A percentile compares a stretch with the other conserved stretches of the same genome.
phyloP scores from a whole-genome alignment of 228 moss, liverwort and hornwort species.

The Sphagnum magellanicum region DNA sequence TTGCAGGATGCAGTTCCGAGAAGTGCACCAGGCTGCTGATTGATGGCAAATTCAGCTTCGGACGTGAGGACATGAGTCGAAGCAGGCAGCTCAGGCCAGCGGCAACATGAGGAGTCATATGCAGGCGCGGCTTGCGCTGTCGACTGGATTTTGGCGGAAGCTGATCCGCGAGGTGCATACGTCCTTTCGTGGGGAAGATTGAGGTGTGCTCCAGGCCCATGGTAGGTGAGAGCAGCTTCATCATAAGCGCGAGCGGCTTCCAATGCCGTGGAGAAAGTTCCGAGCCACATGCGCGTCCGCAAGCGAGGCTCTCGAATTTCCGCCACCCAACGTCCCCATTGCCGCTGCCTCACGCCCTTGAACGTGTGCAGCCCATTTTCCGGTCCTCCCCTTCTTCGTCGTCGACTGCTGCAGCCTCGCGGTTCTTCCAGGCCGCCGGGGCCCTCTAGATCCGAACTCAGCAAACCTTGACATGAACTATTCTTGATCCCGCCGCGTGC shows the following conservation, averaged over 20 bases:
- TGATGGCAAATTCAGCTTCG: not conserved
- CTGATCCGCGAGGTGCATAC: not conserved
- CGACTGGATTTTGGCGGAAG: no score
- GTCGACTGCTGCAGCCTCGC: no score
- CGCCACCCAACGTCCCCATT: constrained; percentile 77
- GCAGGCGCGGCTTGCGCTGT: not conserved
- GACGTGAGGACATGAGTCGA: not conserved
- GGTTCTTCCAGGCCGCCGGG: no score
- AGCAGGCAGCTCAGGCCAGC: not conserved
- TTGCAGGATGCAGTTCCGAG: not conserved
- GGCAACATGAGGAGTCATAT: not conserved
- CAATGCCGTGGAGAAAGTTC: constrained; percentile 57
- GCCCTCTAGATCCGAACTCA: no score
- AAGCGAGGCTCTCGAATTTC: constrained; percentile 64
- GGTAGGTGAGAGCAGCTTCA: constrained; percentile 62
- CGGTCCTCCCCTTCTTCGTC: constrained; percentile 30
- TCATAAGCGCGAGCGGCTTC: constrained; percentile 70
- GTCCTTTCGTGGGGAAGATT: constrained; percentile 30
- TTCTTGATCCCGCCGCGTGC: no score
- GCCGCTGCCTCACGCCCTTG: constrained; percentile 62
- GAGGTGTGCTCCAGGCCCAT: constrained; percentile 49
- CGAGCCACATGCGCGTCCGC: constrained; percentile 63
- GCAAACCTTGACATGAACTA: no score
- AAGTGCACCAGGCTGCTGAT: no score
- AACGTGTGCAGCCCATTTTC: constrained; percentile 62